Evolutionary conservation across 345 rosid genomes (phyloP).

Genomic region (Balakata baccata): DNA sequence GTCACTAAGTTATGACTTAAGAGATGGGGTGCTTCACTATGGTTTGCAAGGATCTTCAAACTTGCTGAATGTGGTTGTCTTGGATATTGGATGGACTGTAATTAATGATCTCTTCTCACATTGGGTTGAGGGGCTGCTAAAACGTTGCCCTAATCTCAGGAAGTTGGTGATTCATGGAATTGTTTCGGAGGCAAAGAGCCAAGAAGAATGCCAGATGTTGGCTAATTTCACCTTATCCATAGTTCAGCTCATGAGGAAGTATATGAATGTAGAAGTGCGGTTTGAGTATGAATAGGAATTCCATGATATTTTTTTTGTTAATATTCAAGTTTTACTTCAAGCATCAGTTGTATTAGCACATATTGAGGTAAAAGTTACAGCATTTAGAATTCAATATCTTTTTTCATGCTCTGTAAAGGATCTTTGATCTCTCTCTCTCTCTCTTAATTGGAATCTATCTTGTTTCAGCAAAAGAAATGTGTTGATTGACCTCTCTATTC

Average conservation of each 20-base stretch:
- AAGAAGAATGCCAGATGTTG: slow-evolving; percentile 59
- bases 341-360: slow-evolving; percentile 16
- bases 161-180: slow-evolving; percentile 62
- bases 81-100: slow-evolving; percentile 79
- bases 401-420: slow-evolving; percentile 10
- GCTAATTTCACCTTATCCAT: slow-evolving; percentile 66
- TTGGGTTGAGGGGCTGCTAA: slow-evolving; percentile 63
- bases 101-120: slow-evolving; percentile 56
- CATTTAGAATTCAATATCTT: slow-evolving; percentile 3
- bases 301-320: slow-evolving; percentile 12
- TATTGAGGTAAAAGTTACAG: slow-evolving; percentile 14
- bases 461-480: slow-evolving; percentile 4
- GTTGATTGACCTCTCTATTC: slow-evolving; percentile 12
- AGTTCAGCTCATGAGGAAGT: slow-evolving; percentile 75
- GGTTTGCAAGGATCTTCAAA: slow-evolving; percentile 52
- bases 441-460: slow-evolving; percentile 7
- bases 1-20: slow-evolving; percentile 62
- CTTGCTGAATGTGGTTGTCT: slow-evolving; percentile 51
- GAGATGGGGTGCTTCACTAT: slow-evolving; percentile 55
- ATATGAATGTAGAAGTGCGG: slow-evolving; percentile 64
- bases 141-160: slow-evolving; percentile 64
- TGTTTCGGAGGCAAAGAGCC: slow-evolving; percentile 66
- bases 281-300: slow-evolving; percentile 53
- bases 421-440: slow-evolving; percentile 18
- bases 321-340: slow-evolving; percentile 19